A percentile compares a stretch with the other conserved stretches of the same genome.
phyloP scores from a whole-genome alignment of 495 filamentous ascomycete species.

The Aspergillus affinis region DNA sequence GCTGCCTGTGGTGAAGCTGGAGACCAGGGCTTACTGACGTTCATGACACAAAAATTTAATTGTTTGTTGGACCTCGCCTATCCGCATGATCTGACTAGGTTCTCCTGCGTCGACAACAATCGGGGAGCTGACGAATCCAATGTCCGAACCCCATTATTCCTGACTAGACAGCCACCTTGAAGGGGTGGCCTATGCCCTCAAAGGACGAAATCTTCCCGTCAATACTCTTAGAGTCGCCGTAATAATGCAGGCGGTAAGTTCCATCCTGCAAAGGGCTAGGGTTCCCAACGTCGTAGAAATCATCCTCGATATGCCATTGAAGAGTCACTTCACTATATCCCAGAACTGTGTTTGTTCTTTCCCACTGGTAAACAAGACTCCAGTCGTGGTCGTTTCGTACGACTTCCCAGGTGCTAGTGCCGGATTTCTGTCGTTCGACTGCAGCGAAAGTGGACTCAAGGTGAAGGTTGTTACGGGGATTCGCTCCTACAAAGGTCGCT shows the following conservation, averaged over 20 bases:
- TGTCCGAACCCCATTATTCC: not conserved
- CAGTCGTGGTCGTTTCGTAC: constrained; percentile 78
- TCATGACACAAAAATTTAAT: too few species aligned
- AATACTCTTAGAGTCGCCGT: constrained; percentile 74
- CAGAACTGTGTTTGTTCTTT: constrained; percentile 65
- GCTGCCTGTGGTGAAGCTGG: not conserved
- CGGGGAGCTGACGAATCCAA: not conserved
- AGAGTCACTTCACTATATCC: constrained; percentile 79
- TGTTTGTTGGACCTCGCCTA: too few species aligned
- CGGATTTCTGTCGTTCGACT: constrained; percentile 64
- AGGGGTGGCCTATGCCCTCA: constrained; percentile 69
- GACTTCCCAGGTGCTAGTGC: constrained; percentile 55
- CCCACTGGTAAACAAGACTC: constrained; percentile 79
- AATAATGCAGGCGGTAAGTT: constrained; percentile 80
- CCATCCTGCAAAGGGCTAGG: constrained; percentile 52
- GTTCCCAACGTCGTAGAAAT: constrained; percentile 40
- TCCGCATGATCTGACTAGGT: not conserved
- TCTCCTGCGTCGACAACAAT: not conserved
- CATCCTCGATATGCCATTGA: constrained; percentile 73
- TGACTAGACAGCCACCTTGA: constrained; percentile 45
- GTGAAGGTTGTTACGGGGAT: constrained; percentile 83
- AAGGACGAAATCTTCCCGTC: constrained; percentile 69
- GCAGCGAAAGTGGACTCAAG: constrained; percentile 77
- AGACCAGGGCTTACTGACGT: not conserved
- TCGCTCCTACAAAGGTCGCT: constrained; percentile 80